A percentile compares a stretch with the other conserved stretches of the same genome.
phyloP scores from a whole-genome alignment of 1,284 basidiomycete species.

The Psilocybe mexicana region DNA sequence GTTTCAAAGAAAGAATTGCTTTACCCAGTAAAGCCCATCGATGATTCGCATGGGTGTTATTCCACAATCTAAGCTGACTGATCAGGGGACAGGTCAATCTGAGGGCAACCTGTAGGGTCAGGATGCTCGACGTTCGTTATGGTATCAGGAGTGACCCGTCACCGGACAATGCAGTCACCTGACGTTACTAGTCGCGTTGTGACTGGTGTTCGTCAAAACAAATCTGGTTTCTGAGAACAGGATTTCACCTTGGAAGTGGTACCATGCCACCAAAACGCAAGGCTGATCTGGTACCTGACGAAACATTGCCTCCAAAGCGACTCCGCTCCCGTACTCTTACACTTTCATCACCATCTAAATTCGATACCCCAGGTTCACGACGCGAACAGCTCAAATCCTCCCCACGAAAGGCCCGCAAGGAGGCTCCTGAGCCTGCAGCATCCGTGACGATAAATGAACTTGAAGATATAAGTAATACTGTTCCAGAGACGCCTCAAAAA shows the following conservation, averaged over 20 bases:
- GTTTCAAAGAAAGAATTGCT: not conserved
- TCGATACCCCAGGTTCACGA: constrained; percentile 8
- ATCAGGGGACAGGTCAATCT: not conserved
- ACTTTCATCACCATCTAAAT: not conserved
- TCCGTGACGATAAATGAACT: not conserved
- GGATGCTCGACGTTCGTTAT: too few relatives aligned
- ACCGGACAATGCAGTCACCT: not conserved
- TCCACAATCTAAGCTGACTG: not conserved
- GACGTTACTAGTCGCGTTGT: not conserved
- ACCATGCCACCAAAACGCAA: constrained; percentile 18
- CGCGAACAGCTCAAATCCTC: constrained; percentile 5
- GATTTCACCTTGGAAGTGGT: too few relatives aligned
- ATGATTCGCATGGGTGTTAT: not conserved
- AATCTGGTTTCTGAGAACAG: too few relatives aligned
- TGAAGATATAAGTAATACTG: not conserved
- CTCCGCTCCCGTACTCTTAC: constrained; percentile 12
- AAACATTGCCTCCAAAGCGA: not conserved
- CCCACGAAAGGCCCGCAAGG: not conserved
- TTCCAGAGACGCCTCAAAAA: not conserved
- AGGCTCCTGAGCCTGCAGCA: not conserved
- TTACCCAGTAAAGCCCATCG: constrained; percentile 69
- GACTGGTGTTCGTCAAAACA: not conserved
- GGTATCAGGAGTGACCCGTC: too few relatives aligned
- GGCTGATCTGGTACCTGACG: constrained; percentile 14
- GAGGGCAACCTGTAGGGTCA: too few relatives aligned